These are phyloP conservation scores for Amanita rimosa DNA, from an alignment of 768 basidiomycete species.

Conservation along the genomic window DNA sequence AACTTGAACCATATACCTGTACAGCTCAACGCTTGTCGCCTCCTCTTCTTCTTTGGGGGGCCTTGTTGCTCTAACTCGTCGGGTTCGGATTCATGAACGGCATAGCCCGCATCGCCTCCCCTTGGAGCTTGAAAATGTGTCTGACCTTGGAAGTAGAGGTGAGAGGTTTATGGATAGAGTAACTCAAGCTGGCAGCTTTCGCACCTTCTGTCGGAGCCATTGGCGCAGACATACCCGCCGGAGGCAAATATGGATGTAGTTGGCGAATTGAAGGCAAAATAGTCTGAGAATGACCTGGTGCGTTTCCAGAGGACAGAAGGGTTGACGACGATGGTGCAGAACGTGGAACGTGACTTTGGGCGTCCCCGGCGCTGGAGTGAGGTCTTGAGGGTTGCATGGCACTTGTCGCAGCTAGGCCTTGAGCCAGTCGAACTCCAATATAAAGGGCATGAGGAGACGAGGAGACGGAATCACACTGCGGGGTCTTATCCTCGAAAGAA, in stretches of 20 bases:
- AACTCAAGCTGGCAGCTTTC: conserved; percentile 9
- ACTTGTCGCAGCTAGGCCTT: conserved; percentile 12
- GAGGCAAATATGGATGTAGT: conserved; percentile 53
- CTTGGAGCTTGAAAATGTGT: background rate
- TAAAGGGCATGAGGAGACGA: conserved; percentile 21
- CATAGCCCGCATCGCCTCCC: conserved; percentile 11
- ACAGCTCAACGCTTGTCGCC: conserved; percentile 75
- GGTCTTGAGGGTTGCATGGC: conserved; percentile 16
- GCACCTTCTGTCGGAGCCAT: conserved; percentile 10
- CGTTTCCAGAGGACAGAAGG: conserved; percentile 13
- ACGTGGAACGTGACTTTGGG: conserved; percentile 12
- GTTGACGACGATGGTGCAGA: conserved; percentile 10
- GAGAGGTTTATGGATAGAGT: conserved; percentile 16
- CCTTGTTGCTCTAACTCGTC: conserved; percentile 43
- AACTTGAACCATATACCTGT: conserved; percentile 51
- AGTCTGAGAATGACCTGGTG: conserved; percentile 17
- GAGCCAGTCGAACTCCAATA: conserved; percentile 8
- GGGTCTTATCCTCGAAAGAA: conserved; percentile 22
- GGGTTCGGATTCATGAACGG: conserved; percentile 38
- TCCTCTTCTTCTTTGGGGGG: conserved; percentile 74
- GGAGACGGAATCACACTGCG: conserved; percentile 14
- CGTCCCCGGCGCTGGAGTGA: conserved; percentile 14
- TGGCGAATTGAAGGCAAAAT: conserved; percentile 59
- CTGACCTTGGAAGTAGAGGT: background rate
- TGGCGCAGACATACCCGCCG: conserved; percentile 24